Percentiles rank a stretch among this genome's conserved stretches.
Evolutionary conservation across 129 eudicot genomes (phyloP).

Genomic region (Pulicaria dysenterica): DNA sequence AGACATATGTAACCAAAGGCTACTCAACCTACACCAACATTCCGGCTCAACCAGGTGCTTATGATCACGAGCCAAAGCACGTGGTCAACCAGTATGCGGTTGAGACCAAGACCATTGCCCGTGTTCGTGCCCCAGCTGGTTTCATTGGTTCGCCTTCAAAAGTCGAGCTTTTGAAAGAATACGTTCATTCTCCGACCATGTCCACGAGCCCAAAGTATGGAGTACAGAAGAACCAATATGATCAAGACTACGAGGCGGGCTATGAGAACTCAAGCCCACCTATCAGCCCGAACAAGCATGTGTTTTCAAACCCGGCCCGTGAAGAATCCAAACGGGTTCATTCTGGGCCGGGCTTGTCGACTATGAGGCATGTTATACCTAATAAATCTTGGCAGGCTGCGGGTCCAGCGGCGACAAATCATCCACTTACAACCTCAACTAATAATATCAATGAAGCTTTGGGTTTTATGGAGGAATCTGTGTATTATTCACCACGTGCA

Average conservation of each 20-base stretch:
- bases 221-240: slow-evolving; percentile 6
- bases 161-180: slow-evolving; percentile 35
- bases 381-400: slow-evolving; percentile 11
- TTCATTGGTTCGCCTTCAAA: slow-evolving; percentile 31
- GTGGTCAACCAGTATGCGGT: slow-evolving; percentile 15
- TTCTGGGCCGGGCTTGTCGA: background rate
- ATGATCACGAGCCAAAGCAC: slow-evolving; percentile 9
- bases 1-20: slow-evolving; percentile 28
- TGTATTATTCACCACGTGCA: slow-evolving; percentile 29
- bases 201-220: slow-evolving; percentile 8
- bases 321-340: slow-evolving; percentile 6
- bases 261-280: slow-evolving; percentile 30
- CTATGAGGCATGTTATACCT: background rate
- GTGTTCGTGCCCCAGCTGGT: slow-evolving; percentile 14
- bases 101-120: slow-evolving; percentile 19
- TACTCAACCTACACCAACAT: slow-evolving; percentile 32
- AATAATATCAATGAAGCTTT: slow-evolving; percentile 31
- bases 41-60: slow-evolving; percentile 11
- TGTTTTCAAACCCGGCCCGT: background rate
- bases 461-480: slow-evolving; percentile 33
- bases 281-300: background rate
- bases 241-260: background rate
- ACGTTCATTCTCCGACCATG: slow-evolving; percentile 28
- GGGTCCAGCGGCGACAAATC: slow-evolving; percentile 24
- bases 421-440: slow-evolving; percentile 29